Base-by-base conservation (phyloP, 352 stramenopile species). In the Albugo laibachii region DNA sequence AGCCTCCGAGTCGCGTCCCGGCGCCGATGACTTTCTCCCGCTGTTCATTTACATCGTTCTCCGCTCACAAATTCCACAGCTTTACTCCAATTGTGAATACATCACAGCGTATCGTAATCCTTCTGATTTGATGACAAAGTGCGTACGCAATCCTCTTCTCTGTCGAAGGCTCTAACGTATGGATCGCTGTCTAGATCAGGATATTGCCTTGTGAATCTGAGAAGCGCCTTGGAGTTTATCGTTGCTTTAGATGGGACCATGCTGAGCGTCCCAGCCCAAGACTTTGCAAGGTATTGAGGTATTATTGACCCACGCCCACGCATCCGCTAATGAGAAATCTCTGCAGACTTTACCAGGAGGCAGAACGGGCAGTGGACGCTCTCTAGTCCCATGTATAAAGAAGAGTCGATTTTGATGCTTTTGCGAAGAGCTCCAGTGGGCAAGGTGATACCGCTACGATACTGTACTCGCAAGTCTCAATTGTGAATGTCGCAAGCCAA, bases 41-140 rank as follows among this genome's bases (percentile, higher is more conserved):
- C 69, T 94, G 21, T 93, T 95, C 54, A 95, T 95, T 52, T 94
- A 92, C 63, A 84, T 95, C 36, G 81, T 95, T 16, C 59, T 95
- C 14, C 78, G 91, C 49, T 86, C 83, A 21, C 69, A 85, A 47
- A 87, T 94, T 48, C 76, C 81, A n/a, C 61, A 69, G 11, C 62
- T 94, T 12, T 55, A 80, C 38, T 92, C 80, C 12, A 95, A 93
- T 52, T 91, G 80, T 53, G 82, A 94, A 58, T 95, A 93, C 57
- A 93, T 95, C 55, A 62, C 83, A 21, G 63, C 68, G 11, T 95
- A 87, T 56, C 69, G 78, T 16, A 92, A 94, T 54, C 69, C 80
- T 15, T 71, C 70, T 20, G 74, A 89, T 55, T 59, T 95, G 42
- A 92, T 94, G 79, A 91, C 78, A 47, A 94, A 94, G 76, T 87